Evolutionary conservation across 2,329 filamentous ascomycete species (phyloP).

Genomic region (Dryadomyces sulphureus): DNA sequence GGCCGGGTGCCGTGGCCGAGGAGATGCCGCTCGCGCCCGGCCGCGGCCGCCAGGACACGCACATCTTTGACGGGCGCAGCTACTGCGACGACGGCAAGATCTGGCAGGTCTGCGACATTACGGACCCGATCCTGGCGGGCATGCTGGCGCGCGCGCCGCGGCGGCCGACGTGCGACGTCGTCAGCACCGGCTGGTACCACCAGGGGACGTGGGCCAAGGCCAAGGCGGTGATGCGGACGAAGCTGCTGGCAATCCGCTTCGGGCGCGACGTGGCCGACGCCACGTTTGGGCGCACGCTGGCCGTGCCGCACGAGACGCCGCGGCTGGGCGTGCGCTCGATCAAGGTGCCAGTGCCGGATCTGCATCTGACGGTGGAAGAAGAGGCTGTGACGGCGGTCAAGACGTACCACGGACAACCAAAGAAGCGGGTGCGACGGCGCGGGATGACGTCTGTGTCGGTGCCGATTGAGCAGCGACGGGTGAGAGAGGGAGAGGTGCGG

Average conservation of each 20-base stretch:
- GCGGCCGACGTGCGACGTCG: slow-evolving; percentile 40
- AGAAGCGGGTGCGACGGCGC: slow-evolving; percentile 8
- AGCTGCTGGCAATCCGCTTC: slow-evolving; percentile 55
- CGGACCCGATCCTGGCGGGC: slow-evolving; percentile 55
- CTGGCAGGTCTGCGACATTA: slow-evolving; percentile 90
- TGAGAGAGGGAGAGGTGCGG: not conserved
- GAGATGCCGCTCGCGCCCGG: not conserved
- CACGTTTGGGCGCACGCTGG: slow-evolving; percentile 29
- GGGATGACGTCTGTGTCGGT: slow-evolving; percentile 9
- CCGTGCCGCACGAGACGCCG: slow-evolving; percentile 20
- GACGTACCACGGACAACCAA: slow-evolving; percentile 8
- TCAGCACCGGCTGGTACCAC: slow-evolving; percentile 69
- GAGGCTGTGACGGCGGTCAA: slow-evolving; percentile 7
- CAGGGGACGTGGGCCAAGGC: slow-evolving; percentile 71
- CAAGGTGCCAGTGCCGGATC: slow-evolving; percentile 23
- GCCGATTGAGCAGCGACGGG: slow-evolving; percentile 5
- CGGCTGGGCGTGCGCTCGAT: slow-evolving; percentile 15
- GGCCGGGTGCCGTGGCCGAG: not conserved
- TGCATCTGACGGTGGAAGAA: slow-evolving; percentile 23
- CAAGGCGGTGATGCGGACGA: slow-evolving; percentile 77
- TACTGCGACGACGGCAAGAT: slow-evolving; percentile 72
- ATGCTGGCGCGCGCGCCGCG: slow-evolving; percentile 51
- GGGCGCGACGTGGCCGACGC: slow-evolving; percentile 33
- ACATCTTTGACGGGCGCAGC: slow-evolving; percentile 70
- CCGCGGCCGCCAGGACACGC: slow-evolving; percentile 31